Percentiles rank a stretch among this genome's conserved stretches.
Conservation (phyloP, 192 early-diverging fungal species). For the Coemansia sp. region DNA sequence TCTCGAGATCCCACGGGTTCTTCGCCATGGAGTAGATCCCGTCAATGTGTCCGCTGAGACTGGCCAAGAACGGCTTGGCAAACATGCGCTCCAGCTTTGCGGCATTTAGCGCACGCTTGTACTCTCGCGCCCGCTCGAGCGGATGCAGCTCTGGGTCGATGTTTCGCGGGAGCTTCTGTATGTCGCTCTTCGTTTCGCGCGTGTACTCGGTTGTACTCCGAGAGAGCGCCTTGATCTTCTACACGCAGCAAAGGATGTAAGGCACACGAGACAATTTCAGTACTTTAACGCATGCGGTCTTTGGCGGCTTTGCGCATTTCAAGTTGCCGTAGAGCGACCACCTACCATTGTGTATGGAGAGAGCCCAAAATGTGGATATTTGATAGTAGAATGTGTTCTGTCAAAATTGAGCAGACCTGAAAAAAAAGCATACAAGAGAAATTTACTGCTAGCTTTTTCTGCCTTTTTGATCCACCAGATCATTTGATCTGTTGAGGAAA, state of each 20-base stretch:
- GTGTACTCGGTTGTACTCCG: conserved; percentile 74
- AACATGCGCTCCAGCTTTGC: conserved; percentile 93
- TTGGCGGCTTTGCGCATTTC: neutral
- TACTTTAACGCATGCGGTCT: neutral
- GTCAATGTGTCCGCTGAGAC: conserved; percentile 88
- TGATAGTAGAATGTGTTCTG: neutral
- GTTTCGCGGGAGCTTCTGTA: conserved; percentile 86
- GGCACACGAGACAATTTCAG: neutral
- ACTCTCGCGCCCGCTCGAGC: conserved; percentile 92
- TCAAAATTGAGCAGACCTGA: neutral
- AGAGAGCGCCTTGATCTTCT: conserved; percentile 96
- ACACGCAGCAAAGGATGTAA: conserved; percentile 8
- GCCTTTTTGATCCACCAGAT: neutral
- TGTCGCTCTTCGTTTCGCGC: conserved; percentile 81
- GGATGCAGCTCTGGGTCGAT: conserved; percentile 87
- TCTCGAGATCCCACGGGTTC: conserved; percentile 83
- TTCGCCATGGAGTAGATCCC: conserved; percentile 95
- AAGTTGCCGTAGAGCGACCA: neutral
- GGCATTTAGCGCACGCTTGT: conserved; percentile 91
- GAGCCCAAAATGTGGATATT: neutral
- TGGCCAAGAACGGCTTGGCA: conserved; percentile 94
- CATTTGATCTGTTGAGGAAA: neutral
- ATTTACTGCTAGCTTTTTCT: neutral
- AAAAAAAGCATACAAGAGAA: neutral
- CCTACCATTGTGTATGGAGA: conserved; percentile 4